phyloP scores from a whole-genome alignment of 306 rosid genomes.

The Pterocarpus santalinus region DNA sequence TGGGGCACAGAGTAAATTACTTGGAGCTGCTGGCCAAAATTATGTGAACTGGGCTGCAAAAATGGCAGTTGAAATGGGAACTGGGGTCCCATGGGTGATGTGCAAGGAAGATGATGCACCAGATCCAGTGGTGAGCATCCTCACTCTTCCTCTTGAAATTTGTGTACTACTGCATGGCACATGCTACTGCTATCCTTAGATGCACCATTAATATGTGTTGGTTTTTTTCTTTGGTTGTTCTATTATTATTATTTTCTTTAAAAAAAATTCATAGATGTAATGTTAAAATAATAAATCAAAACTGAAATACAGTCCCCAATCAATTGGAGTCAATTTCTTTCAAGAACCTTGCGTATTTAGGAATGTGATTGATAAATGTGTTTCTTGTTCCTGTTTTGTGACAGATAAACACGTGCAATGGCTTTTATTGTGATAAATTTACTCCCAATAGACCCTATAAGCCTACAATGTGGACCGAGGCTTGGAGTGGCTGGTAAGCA shows the following conservation, averaged over 20 bases:
- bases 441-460: conserved; percentile 92
- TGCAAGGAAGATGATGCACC: conserved; percentile 99
- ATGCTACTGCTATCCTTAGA: background rate
- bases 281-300: too few relatives aligned
- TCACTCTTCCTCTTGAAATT: conserved; percentile 30
- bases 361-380: conserved; percentile 38
- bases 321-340: background rate
- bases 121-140: conserved; percentile 90
- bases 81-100: conserved; percentile 99
- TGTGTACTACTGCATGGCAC: conserved; percentile 20
- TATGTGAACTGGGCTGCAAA: conserved; percentile 97
- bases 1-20: conserved; percentile 84
- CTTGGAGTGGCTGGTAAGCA: conserved; percentile 99
- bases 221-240: conserved; percentile 8
- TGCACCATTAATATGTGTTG: conserved; percentile 6
- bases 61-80: conserved; percentile 90
- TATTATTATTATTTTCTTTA: background rate
- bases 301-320: too few relatives aligned
- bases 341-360: conserved; percentile 30
- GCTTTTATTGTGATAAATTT: conserved; percentile 92
- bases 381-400: conserved; percentile 48
- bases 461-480: conserved; percentile 98
- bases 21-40: conserved; percentile 83
- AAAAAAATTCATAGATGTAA: too few relatives aligned
- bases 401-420: conserved; percentile 98